Conservation (phyloP, 768 basidiomycete species). For the Coprinopsis strossmayeri region DNA sequence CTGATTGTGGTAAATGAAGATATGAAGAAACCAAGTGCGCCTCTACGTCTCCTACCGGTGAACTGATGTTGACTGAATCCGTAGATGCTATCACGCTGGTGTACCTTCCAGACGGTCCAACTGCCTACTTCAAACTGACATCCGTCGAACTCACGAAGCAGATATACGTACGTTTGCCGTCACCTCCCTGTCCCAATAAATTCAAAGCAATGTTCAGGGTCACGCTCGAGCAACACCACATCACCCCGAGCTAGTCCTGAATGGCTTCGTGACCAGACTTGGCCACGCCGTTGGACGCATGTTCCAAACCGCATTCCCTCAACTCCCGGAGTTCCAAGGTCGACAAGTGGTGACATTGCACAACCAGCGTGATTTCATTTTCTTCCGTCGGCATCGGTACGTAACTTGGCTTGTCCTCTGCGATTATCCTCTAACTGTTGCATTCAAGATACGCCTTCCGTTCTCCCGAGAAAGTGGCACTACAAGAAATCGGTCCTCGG, state of each 20-base stretch:
- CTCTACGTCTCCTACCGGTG: slow-evolving; percentile 12
- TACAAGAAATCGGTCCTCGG: slow-evolving; percentile 97
- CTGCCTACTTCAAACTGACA: slow-evolving; percentile 91
- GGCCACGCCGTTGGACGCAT: slow-evolving; percentile 92
- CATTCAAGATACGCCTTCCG: slow-evolving; percentile 94
- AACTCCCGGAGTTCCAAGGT: slow-evolving; percentile 91
- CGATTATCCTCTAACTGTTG: no score
- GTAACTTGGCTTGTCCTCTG: slow-evolving; percentile 18
- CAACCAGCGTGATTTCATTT: slow-evolving; percentile 96
- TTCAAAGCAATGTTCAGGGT: slow-evolving; percentile 42
- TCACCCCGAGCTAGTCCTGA: slow-evolving; percentile 90
- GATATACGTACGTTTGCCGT: slow-evolving; percentile 74
- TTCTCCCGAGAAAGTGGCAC: slow-evolving; percentile 80
- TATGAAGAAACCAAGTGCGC: slow-evolving; percentile 88
- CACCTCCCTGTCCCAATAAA: no score
- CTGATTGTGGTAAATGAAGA: slow-evolving; percentile 94
- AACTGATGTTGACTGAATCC: background rate
- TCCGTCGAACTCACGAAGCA: slow-evolving; percentile 81
- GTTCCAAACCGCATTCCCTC: slow-evolving; percentile 96
- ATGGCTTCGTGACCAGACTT: slow-evolving; percentile 89
- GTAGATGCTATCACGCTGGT: slow-evolving; percentile 90
- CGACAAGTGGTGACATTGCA: slow-evolving; percentile 96
- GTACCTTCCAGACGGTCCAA: slow-evolving; percentile 87
- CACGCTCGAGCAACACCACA: slow-evolving; percentile 92
- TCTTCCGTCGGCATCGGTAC: slow-evolving; percentile 92